These are phyloP conservation scores for Raphanus raphanistrum DNA, from an alignment of 345 rosid species.

Conservation along the genomic window DNA sequence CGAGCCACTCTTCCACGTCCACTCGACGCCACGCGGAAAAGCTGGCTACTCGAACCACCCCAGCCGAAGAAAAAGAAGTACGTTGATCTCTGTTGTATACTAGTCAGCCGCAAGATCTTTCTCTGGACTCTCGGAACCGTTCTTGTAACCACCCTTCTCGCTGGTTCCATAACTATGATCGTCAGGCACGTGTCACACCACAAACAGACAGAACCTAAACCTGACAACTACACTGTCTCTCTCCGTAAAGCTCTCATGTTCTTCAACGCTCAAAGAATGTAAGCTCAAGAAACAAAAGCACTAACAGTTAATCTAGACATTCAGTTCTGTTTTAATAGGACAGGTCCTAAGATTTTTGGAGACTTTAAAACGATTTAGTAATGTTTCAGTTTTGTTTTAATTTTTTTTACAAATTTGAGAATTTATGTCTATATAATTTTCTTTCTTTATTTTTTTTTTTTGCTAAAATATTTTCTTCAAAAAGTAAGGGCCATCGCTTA, in stretches of 20 bases:
- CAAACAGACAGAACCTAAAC: slow-evolving; percentile 41
- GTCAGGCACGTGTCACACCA: slow-evolving; percentile 71
- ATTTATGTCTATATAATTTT: too few species aligned
- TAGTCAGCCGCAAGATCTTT: slow-evolving; percentile 88
- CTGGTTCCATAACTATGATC: slow-evolving; percentile 69
- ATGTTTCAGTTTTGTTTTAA: too few species aligned
- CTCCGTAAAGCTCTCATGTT: slow-evolving; percentile 85
- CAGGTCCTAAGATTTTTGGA: too few species aligned
- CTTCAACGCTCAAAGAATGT: slow-evolving; percentile 92
- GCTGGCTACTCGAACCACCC: slow-evolving; percentile 89
- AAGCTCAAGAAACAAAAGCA: slow-evolving; percentile 3
- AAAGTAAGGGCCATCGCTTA: background rate
- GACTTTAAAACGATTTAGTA: too few species aligned
- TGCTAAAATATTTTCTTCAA: too few species aligned
- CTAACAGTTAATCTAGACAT: background rate
- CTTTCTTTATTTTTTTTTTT: too few species aligned
- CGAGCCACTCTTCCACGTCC: slow-evolving; percentile 65
- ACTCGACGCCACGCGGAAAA: slow-evolving; percentile 91
- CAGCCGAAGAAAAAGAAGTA: slow-evolving; percentile 79
- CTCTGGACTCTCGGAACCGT: slow-evolving; percentile 84
- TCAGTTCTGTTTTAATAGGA: background rate
- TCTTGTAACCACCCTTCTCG: slow-evolving; percentile 46
- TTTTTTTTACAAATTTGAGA: too few species aligned
- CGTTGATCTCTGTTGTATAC: slow-evolving; percentile 87
- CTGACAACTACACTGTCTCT: slow-evolving; percentile 82